phyloP scores from a whole-genome alignment of 108 stramenopile species.

The Cyclotella baltica region DNA sequence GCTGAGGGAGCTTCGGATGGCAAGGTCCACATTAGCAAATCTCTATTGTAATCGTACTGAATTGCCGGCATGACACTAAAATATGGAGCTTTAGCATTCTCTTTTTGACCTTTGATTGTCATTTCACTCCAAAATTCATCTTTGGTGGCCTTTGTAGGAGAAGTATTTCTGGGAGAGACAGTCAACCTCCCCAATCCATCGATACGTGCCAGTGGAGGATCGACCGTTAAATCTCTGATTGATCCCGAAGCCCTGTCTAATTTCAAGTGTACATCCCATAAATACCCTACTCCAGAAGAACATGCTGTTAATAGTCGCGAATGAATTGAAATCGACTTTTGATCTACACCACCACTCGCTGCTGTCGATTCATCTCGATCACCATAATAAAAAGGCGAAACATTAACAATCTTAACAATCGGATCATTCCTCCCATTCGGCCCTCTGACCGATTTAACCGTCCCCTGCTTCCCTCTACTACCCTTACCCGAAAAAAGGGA shows the following conservation, averaged over 20 bases:
- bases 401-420: constrained; percentile 57
- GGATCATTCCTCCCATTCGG: constrained; percentile 59
- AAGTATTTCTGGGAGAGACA: constrained; percentile 39
- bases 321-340: neutral
- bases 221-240: constrained; percentile 46
- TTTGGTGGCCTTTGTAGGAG: constrained; percentile 2
- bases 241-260: constrained; percentile 35
- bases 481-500: neutral
- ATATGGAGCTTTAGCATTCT: constrained; percentile 54
- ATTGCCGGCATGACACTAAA: constrained; percentile 26
- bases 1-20: constrained; percentile 48
- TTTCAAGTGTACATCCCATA: constrained; percentile 55
- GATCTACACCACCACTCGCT: neutral
- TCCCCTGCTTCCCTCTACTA: constrained; percentile 22
- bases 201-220: constrained; percentile 57
- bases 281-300: constrained; percentile 63
- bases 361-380: neutral
- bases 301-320: constrained; percentile 59
- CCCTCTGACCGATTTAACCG: constrained; percentile 61
- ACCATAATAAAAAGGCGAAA: constrained; percentile 49
- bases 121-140: constrained; percentile 33
- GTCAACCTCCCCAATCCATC: constrained; percentile 56
- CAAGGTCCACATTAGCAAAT: constrained; percentile 66
- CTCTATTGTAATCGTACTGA: constrained; percentile 68
- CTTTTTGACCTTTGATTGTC: constrained; percentile 26